Base-by-base conservation (phyloP, 352 stramenopile species). In the Phytophthora chlamydospora region DNA sequence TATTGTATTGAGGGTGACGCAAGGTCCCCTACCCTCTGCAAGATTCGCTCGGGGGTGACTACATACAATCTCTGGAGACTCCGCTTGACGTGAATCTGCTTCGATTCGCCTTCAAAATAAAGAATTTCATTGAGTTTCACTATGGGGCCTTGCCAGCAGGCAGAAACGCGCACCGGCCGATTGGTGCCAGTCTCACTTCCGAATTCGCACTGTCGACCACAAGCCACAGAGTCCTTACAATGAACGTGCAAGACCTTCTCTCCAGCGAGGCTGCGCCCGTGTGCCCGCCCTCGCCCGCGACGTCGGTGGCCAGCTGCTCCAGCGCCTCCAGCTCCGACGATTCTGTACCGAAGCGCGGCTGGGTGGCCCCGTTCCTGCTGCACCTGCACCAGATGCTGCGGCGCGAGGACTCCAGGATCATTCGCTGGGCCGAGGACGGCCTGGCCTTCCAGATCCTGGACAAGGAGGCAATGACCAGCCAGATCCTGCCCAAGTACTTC, bases 401-500 rank as follows among this genome's bases (percentile, higher is more conserved):
- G 9, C 81, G 73, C 14, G 88, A 96, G 66, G 82, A 83, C 73
- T 52, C 75, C 17, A 80, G 78, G 50, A 81, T 96, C 71, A 88
- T 96, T 33, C 85, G 83, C 29, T 96, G 88, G 88, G 80, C 84
- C 1, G 73, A 83, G 1, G 83, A 95, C 59, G 83, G 81, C 21
- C 60, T 85, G 54, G 78, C 83, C 13, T 95, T 96, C 68, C 74
- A 94, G 66, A 96, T 96, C 56, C 64, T 90, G 35, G 85, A 97
- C 76, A 93, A 92, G 70, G 71, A 82, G 8, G 75, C 77, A 24
- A 79, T 98, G 44, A 95, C 96, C 51, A 68, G 88, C 19, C 80
- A 95, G 68, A 84, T 98, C 34, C 72, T 98, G 19, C 92, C 94
- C 13, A 89, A 90, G 55, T 98, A 98, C 75, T 98, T 98, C 58